Evolutionary conservation across 2,329 filamentous ascomycete species (phyloP).

Genomic region (Pezicula neosporulosa): DNA sequence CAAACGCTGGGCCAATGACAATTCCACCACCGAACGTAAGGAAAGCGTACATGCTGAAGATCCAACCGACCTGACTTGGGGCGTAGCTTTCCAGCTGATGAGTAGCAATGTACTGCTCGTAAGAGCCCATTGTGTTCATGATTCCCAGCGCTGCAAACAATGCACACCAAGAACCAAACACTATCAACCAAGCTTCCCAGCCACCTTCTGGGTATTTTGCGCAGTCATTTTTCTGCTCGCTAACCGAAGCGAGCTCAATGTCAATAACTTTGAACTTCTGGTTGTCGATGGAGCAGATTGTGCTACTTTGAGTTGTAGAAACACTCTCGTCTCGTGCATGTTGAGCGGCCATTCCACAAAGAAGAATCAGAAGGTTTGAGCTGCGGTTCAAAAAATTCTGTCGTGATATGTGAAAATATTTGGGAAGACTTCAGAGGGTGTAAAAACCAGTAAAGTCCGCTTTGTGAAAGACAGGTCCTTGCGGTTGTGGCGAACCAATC

Average conservation of each 20-base stretch:
- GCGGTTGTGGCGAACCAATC: too few species aligned
- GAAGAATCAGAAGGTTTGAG: too few species aligned
- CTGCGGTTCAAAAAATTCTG: too few species aligned
- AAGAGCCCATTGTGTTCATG: conserved; percentile 65
- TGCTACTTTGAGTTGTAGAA: neutral
- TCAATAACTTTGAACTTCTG: neutral
- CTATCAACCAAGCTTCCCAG: conserved; percentile 77
- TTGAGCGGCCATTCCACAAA: too few species aligned
- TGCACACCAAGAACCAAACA: conserved; percentile 75
- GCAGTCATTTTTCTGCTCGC: neutral
- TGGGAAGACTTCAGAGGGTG: too few species aligned
- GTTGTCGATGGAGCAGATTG: neutral
- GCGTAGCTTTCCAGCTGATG: conserved; percentile 67
- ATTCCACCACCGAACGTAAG: conserved; percentile 79
- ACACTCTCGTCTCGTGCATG: neutral
- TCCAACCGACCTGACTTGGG: conserved; percentile 77
- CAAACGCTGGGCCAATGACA: conserved; percentile 57
- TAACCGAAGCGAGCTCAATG: neutral
- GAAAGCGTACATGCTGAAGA: conserved; percentile 80
- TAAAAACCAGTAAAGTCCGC: too few species aligned
- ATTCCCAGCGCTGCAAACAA: conserved; percentile 72
- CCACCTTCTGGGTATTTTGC: conserved; percentile 72
- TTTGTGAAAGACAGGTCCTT: too few species aligned
- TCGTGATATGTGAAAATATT: too few species aligned
- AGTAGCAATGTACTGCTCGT: conserved; percentile 45